Evolutionary conservation across 2,329 filamentous ascomycete genomes (phyloP).

Genomic region (Colletotrichum cuscutae): DNA sequence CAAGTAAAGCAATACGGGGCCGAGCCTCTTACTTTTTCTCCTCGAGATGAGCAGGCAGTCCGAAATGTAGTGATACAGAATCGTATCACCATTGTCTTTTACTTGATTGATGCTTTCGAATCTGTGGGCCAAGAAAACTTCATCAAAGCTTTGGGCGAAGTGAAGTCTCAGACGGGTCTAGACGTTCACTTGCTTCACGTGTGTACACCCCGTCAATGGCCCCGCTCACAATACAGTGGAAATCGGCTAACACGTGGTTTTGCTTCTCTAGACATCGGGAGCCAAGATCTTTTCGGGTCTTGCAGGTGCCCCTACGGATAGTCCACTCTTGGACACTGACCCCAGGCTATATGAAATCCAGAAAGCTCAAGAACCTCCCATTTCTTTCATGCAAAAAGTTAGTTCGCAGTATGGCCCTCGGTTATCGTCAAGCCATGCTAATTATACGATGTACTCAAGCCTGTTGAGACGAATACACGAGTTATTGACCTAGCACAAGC

Average conservation of each 20-base stretch:
- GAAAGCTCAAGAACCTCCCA: not conserved
- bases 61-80: conserved; percentile 50
- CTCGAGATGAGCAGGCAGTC: conserved; percentile 48
- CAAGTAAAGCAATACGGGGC: conserved; percentile 55
- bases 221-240: not conserved
- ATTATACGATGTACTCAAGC: conserved; percentile 39
- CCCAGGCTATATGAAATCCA: not conserved
- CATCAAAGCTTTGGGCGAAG: conserved; percentile 56
- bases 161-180: conserved; percentile 44
- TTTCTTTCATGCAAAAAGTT: not conserved
- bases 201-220: not conserved
- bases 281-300: conserved; percentile 63
- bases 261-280: conserved; percentile 52
- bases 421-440: too few species aligned
- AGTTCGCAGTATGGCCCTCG: rapidly evolving
- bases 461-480: conserved; percentile 50
- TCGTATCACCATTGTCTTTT: conserved; percentile 59
- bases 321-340: conserved; percentile 55
- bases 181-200: conserved; percentile 6
- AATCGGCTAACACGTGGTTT: not conserved
- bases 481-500: conserved; percentile 55
- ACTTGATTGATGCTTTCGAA: conserved; percentile 54
- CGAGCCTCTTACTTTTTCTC: conserved; percentile 52
- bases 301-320: conserved; percentile 53
- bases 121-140: conserved; percentile 48